Conservation (phyloP, 495 filamentous ascomycete genomes). For the Hypoxylon cercidicola region DNA sequence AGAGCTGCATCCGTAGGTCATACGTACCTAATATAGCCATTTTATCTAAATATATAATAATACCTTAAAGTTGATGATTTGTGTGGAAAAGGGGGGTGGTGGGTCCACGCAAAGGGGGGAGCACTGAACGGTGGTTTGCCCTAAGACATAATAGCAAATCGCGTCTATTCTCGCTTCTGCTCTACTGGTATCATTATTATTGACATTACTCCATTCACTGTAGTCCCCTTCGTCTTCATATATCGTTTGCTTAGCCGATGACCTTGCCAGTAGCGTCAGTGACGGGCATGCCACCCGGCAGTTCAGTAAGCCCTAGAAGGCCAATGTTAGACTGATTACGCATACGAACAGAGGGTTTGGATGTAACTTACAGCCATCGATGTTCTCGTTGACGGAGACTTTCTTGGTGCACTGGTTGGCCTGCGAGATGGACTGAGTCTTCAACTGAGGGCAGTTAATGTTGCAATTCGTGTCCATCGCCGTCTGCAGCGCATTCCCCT, state of each 20-base stretch:
- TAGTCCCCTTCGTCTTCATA: neutral
- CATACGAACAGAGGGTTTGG: neutral
- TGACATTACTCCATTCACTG: slow-evolving; percentile 10
- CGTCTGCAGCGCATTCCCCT: slow-evolving; percentile 50
- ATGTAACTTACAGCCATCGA: slow-evolving; percentile 50
- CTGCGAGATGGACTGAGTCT: slow-evolving; percentile 52
- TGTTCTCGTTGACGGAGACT: slow-evolving; percentile 47
- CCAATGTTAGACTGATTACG: slow-evolving; percentile 11
- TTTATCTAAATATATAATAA: no score
- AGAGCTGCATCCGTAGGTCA: no score
- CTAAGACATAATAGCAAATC: slow-evolving; percentile 1
- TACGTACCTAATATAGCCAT: no score
- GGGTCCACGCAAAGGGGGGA: no score
- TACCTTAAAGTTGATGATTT: no score
- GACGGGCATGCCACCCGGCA: slow-evolving; percentile 45
- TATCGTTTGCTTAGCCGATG: slow-evolving; percentile 20
- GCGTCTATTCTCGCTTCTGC: neutral
- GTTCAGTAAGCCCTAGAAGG: slow-evolving; percentile 40
- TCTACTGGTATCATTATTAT: slow-evolving; percentile 9
- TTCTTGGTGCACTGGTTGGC: slow-evolving; percentile 51
- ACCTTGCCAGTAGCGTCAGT: slow-evolving; percentile 36
- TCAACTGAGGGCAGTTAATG: slow-evolving; percentile 50
- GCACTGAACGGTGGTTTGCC: no score
- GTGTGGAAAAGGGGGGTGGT: no score
- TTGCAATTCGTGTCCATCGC: slow-evolving; percentile 54